Conservation (phyloP, 345 rosid genomes). For the Litchi chinensis region DNA sequence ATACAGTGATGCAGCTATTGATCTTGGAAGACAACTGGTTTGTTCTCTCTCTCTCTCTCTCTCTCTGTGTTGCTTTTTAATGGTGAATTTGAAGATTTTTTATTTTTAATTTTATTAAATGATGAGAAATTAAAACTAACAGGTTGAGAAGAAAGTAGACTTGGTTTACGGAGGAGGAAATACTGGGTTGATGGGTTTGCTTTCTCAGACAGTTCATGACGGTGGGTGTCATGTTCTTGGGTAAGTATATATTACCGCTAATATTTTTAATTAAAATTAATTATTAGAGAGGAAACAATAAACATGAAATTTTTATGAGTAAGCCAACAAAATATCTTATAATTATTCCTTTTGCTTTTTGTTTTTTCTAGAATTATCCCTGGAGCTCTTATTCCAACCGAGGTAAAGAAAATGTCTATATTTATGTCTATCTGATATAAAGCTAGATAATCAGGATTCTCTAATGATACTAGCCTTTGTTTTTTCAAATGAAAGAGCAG, state of each 20-base stretch:
- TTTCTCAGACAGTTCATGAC: slow-evolving; percentile 37
- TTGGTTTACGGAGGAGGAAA: slow-evolving; percentile 51
- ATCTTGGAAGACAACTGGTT: slow-evolving; percentile 43
- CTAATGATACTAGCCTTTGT: neutral
- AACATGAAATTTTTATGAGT: neutral
- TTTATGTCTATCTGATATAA: neutral
- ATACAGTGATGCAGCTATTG: slow-evolving; percentile 45
- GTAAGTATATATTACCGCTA: slow-evolving; percentile 16
- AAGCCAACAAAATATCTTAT: no score
- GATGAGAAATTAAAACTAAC: neutral
- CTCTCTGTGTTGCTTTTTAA: neutral
- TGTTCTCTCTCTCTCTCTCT: neutral
- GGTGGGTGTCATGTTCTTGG: slow-evolving; percentile 47
- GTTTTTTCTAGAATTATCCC: slow-evolving; percentile 35
- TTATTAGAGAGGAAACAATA: no score
- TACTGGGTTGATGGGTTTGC: slow-evolving; percentile 43
- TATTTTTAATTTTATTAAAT: neutral
- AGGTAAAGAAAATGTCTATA: slow-evolving; percentile 23
- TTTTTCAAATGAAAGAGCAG: slow-evolving; percentile 35
- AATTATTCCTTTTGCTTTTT: neutral
- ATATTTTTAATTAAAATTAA: no score
- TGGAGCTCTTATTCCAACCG: slow-evolving; percentile 37
- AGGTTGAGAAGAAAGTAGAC: slow-evolving; percentile 40
- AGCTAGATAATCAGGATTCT: neutral
- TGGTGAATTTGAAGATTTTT: neutral